Conservation (phyloP, 176 grass and related monocot species). For the Saccharum officinarum region DNA sequence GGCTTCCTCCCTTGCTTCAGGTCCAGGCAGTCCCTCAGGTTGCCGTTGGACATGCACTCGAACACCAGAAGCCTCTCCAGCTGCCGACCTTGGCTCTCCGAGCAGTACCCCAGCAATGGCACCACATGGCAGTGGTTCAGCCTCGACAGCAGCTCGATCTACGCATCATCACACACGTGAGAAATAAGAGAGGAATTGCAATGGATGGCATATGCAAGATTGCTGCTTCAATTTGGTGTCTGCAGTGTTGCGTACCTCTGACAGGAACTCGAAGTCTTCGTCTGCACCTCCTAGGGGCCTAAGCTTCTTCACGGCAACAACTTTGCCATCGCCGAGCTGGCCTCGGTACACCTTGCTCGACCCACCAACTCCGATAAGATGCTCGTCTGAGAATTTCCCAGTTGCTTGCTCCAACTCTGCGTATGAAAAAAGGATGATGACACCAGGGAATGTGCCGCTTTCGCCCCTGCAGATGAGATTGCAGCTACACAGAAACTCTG, state of each 20-base stretch:
- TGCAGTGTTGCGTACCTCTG: slow-evolving; percentile 38
- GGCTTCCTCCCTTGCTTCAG: slow-evolving; percentile 57
- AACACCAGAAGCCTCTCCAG: slow-evolving; percentile 84
- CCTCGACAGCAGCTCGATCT: slow-evolving; percentile 93
- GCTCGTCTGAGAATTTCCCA: slow-evolving; percentile 59
- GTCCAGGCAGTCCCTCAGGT: slow-evolving; percentile 88
- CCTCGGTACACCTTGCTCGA: slow-evolving; percentile 89
- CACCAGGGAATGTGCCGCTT: slow-evolving; percentile 48
- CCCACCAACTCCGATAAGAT: slow-evolving; percentile 72
- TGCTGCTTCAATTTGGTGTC: background rate
- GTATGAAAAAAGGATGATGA: slow-evolving; percentile 69
- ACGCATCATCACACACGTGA: background rate
- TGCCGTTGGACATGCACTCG: slow-evolving; percentile 88
- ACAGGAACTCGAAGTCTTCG: slow-evolving; percentile 76
- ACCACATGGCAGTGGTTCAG: slow-evolving; percentile 96
- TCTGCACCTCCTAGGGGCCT: slow-evolving; percentile 64
- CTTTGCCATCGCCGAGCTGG: slow-evolving; percentile 60
- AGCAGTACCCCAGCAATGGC: slow-evolving; percentile 89
- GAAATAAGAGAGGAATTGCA: background rate
- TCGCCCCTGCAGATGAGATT: slow-evolving; percentile 35
- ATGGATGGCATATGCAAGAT: background rate
- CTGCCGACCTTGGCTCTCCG: slow-evolving; percentile 76
- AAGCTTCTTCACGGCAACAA: slow-evolving; percentile 90
- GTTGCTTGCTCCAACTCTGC: slow-evolving; percentile 80
- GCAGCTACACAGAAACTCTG: slow-evolving; percentile 61